Conservation (phyloP, 208 protist species). For the Leishmania lainsoni region DNA sequence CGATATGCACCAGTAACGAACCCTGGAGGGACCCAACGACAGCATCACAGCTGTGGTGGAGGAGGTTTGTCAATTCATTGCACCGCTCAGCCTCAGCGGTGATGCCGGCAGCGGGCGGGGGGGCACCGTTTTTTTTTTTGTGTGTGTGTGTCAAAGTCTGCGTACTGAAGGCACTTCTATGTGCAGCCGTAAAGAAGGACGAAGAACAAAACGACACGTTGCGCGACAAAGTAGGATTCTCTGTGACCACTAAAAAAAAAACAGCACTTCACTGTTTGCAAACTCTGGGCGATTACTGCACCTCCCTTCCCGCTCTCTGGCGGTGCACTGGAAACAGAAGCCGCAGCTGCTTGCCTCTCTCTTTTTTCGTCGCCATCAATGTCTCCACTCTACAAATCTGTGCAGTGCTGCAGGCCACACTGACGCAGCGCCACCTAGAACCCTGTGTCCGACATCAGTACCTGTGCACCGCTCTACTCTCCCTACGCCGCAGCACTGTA, state of each 20-base stretch:
- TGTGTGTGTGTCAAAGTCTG: neutral
- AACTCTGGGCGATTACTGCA: neutral
- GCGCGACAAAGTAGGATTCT: neutral
- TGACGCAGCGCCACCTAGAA: neutral
- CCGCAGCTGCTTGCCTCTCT: neutral
- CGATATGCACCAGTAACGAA: slow-evolving; percentile 11
- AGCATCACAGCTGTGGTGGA: slow-evolving; percentile 1
- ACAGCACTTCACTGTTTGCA: neutral
- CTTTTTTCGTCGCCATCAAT: neutral
- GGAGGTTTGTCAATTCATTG: neutral
- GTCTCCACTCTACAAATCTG: neutral
- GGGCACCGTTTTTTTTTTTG: neutral
- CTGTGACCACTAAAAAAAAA: slow-evolving; percentile 11
- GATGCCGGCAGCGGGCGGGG: neutral
- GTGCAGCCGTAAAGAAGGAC: neutral
- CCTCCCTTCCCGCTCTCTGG: neutral
- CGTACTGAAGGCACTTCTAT: neutral
- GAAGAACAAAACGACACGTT: fast-evolving
- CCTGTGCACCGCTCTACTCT: neutral
- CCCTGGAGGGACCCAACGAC: slow-evolving; percentile 9
- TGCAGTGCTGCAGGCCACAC: neutral
- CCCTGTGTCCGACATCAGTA: neutral
- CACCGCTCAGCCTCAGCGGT: neutral
- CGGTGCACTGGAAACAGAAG: neutral
- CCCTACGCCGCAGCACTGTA: neutral